Conservation (phyloP, 768 basidiomycete genomes). For the Cystofilobasidium capitatum region DNA sequence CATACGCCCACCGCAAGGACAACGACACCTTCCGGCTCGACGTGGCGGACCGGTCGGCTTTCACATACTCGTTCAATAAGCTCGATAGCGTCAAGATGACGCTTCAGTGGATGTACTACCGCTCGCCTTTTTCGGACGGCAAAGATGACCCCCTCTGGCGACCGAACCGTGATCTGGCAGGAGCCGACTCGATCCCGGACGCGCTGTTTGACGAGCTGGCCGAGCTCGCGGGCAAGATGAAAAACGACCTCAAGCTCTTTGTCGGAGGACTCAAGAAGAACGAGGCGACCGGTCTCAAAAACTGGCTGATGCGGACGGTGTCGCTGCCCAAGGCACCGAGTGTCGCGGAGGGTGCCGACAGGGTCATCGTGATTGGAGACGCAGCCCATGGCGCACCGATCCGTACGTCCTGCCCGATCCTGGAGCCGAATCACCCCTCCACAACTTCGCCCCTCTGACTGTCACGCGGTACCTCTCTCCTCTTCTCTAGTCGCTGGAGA, state of each 20-base stretch:
- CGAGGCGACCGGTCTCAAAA: background rate
- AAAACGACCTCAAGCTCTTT: background rate
- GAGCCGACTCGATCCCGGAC: slow-evolving; percentile 10
- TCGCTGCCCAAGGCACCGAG: background rate
- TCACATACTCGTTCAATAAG: background rate
- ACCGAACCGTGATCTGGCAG: background rate
- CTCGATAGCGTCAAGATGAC: background rate
- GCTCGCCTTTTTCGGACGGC: background rate
- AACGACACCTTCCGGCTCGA: slow-evolving; percentile 6
- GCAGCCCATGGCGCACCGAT: slow-evolving; percentile 21
- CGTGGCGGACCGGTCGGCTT: background rate
- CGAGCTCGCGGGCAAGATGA: background rate
- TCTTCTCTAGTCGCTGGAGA: slow-evolving; percentile 4
- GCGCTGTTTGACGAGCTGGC: slow-evolving; percentile 12
- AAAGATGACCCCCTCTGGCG: slow-evolving; percentile 12
- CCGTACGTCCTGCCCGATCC: slow-evolving; percentile 1
- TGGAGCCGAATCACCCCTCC: background rate
- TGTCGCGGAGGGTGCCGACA: background rate
- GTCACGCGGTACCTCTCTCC: no score
- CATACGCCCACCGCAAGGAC: background rate
- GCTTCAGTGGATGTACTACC: slow-evolving; percentile 18
- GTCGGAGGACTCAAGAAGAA: background rate
- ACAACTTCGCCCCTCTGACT: background rate
- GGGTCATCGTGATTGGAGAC: slow-evolving; percentile 21
- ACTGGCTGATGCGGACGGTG: slow-evolving; percentile 21